These are phyloP conservation scores for Pseudogymnoascus sp. DNA, from an alignment of 2,329 filamentous ascomycete genomes.

Conservation along the genomic window DNA sequence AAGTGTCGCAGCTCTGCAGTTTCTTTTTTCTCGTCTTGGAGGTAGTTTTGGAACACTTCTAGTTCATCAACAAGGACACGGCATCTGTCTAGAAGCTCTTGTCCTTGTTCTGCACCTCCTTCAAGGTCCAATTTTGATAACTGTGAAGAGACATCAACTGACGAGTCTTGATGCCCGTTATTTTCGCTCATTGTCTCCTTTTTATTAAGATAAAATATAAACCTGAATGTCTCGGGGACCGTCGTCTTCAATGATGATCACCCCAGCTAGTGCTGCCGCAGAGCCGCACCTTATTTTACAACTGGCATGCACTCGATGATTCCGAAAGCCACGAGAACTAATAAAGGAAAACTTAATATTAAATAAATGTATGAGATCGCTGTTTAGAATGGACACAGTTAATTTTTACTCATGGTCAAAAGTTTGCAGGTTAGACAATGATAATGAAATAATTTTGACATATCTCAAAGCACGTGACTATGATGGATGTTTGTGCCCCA, in stretches of 20 bases:
- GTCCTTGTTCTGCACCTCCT: constrained; percentile 12
- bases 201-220: background rate
- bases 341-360: background rate
- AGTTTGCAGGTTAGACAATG: background rate
- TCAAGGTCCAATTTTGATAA: constrained; percentile 1
- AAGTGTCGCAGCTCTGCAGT: constrained; percentile 42
- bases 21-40: constrained; percentile 35
- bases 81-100: constrained; percentile 26
- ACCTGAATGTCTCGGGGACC: background rate
- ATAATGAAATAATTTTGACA: background rate
- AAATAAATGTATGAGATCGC: background rate
- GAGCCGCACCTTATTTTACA: constrained; percentile 4
- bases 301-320: background rate
- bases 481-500: background rate
- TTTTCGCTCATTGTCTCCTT: constrained; percentile 1
- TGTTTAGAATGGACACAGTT: background rate
- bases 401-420: background rate
- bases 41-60: constrained; percentile 33
- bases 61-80: constrained; percentile 34
- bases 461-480: background rate
- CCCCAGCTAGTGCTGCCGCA: constrained; percentile 4
- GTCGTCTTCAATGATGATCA: background rate
- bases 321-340: background rate
- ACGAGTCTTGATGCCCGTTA: background rate
- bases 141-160: background rate